Evolutionary conservation across 202 grass and related monocot species (phyloP).

Genomic region (Zizania palustris): DNA sequence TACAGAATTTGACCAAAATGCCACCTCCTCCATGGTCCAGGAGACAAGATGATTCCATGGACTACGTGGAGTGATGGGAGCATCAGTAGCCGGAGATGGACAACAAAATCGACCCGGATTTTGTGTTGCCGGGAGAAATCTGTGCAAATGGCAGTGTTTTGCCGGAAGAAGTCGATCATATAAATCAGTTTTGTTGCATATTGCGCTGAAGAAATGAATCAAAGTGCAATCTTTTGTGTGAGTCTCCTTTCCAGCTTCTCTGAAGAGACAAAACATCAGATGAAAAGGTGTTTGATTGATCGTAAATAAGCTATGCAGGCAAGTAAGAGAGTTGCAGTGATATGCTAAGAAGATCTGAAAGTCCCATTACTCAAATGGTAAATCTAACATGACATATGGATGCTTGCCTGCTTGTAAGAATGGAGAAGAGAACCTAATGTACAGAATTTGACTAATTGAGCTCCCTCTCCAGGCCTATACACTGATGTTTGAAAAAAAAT

Average conservation of each 20-base stretch:
- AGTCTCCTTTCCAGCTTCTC: neutral
- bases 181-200: neutral
- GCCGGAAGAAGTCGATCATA: neutral
- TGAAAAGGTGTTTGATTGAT: conserved; percentile 26
- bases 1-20: neutral
- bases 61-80: conserved; percentile 55
- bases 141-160: too few species aligned
- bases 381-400: conserved; percentile 56
- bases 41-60: conserved; percentile 30
- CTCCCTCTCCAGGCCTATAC: conserved; percentile 68
- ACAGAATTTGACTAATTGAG: conserved; percentile 71
- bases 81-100: conserved; percentile 54
- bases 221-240: neutral
- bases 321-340: conserved; percentile 30
- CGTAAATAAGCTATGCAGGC: conserved; percentile 18
- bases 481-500: conserved; percentile 56
- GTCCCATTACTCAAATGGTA: conserved; percentile 43
- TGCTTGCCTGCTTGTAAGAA: conserved; percentile 58
- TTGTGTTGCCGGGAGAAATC: conserved; percentile 36
- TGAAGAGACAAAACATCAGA: neutral
- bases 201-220: neutral
- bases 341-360: conserved; percentile 39
- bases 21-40: conserved; percentile 35
- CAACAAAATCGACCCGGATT: conserved; percentile 54
- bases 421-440: conserved; percentile 64